Evolutionary conservation across 1,284 basidiomycete genomes (phyloP).

Genomic region (Irpex sp.): DNA sequence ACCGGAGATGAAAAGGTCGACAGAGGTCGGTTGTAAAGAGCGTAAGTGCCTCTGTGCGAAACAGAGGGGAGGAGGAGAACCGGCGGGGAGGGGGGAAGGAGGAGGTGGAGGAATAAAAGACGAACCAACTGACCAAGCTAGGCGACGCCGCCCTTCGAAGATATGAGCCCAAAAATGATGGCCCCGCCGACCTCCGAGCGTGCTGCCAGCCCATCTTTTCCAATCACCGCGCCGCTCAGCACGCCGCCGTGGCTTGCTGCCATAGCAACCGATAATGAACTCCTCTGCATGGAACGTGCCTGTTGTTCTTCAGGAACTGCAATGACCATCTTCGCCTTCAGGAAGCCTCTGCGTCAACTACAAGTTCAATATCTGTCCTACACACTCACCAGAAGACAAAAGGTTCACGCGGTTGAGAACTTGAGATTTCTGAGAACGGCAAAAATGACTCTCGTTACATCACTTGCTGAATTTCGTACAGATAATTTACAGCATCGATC

Average conservation of each 20-base stretch:
- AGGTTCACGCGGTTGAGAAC: too few species aligned
- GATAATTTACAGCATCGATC: too few species aligned
- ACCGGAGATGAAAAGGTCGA: background rate
- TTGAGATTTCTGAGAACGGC: too few species aligned
- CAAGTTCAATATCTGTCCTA: too few species aligned
- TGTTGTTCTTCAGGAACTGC: background rate
- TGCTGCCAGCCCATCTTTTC: background rate
- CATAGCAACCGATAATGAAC: background rate
- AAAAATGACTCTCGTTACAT: too few species aligned
- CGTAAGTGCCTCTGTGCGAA: slow-evolving; percentile 9
- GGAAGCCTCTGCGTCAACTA: background rate
- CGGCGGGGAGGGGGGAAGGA: slow-evolving; percentile 1
- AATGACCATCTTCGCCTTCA: background rate
- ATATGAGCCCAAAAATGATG: background rate
- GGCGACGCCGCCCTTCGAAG: background rate
- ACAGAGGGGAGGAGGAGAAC: background rate
- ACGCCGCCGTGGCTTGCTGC: background rate
- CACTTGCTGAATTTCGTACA: too few species aligned
- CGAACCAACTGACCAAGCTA: background rate
- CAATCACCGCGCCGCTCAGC: background rate
- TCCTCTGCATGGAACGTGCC: too few species aligned
- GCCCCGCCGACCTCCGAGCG: background rate
- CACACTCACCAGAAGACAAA: too few species aligned
- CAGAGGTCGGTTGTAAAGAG: slow-evolving; percentile 6
- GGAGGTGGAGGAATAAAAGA: slow-evolving; percentile 1